These are phyloP conservation scores for Pneumocystis oryctolagi DNA, from an alignment of 1,139 yeast genomes.

Conservation along the genomic window DNA sequence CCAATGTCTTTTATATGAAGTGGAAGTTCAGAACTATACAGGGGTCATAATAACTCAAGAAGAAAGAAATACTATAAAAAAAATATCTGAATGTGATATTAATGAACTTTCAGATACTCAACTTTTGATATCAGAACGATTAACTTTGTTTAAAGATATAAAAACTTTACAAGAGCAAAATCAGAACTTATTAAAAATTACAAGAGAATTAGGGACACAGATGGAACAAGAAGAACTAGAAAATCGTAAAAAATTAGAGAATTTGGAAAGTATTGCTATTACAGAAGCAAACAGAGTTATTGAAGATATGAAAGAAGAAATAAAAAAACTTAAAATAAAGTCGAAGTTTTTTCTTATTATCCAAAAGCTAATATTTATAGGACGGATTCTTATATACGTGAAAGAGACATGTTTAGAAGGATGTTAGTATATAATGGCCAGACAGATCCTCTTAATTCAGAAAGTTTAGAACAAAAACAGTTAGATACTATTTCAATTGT, in stretches of 20 bases:
- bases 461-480: conserved; percentile 16
- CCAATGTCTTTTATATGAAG: conserved; percentile 54
- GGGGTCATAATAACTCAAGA: conserved; percentile 43
- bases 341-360: not conserved
- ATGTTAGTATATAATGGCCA: conserved; percentile 24
- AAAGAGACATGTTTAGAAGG: conserved; percentile 50
- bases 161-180: conserved; percentile 61
- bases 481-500: conserved; percentile 23
- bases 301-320: conserved; percentile 46
- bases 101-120: conserved; percentile 50
- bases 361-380: not conserved
- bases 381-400: conserved; percentile 38
- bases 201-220: conserved; percentile 53
- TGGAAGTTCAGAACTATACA: conserved; percentile 38
- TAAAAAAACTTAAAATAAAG: conserved; percentile 37
- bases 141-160: conserved; percentile 53
- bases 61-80: conserved; percentile 40
- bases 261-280: conserved; percentile 43
- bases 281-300: conserved; percentile 70
- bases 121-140: conserved; percentile 50
- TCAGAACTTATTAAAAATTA: conserved; percentile 49
- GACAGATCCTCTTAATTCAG: conserved; percentile 24
- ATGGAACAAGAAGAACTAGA: conserved; percentile 41
- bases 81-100: conserved; percentile 23
- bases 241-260: conserved; percentile 24